Conservation (phyloP, 257 asterid genomes). For the Rehmannia glutinosa region DNA sequence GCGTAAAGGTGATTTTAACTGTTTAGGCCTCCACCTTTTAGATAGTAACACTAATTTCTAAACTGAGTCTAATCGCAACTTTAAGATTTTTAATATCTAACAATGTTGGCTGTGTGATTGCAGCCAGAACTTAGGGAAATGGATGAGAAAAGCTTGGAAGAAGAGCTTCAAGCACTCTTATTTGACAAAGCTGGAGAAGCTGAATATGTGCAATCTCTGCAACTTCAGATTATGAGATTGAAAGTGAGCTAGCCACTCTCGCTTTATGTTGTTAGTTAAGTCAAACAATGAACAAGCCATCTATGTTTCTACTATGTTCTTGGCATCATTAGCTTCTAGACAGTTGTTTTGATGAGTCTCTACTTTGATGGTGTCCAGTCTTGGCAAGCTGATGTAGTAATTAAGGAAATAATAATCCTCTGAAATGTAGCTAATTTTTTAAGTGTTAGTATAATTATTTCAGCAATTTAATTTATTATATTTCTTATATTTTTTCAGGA, state of each 20-base stretch:
- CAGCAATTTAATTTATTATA: slow-evolving; percentile 4
- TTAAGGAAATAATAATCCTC: slow-evolving; percentile 10
- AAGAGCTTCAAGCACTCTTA: slow-evolving; percentile 65
- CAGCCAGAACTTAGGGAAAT: slow-evolving; percentile 65
- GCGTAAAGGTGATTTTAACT: background rate
- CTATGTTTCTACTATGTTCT: background rate
- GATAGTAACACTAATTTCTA: background rate
- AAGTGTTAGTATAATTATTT: background rate
- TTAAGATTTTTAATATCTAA: background rate
- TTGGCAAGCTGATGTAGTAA: background rate
- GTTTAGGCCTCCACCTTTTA: background rate
- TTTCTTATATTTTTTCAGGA: slow-evolving; percentile 37
- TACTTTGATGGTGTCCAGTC: background rate
- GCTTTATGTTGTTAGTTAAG: slow-evolving; percentile 7
- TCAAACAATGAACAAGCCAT: background rate
- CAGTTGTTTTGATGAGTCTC: background rate
- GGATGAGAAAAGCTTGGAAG: slow-evolving; percentile 53
- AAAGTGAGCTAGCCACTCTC: slow-evolving; percentile 41
- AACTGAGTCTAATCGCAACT: background rate
- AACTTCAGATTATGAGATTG: slow-evolving; percentile 58
- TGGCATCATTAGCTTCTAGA: background rate
- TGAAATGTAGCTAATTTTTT: background rate
- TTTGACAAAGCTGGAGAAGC: slow-evolving; percentile 73
- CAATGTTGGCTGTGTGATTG: slow-evolving; percentile 21
- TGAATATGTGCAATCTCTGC: slow-evolving; percentile 67